Percentiles rank a stretch among this genome's conserved stretches.
phyloP scores from a whole-genome alignment of 768 basidiomycete genomes.

The Auricularia heimuer region DNA sequence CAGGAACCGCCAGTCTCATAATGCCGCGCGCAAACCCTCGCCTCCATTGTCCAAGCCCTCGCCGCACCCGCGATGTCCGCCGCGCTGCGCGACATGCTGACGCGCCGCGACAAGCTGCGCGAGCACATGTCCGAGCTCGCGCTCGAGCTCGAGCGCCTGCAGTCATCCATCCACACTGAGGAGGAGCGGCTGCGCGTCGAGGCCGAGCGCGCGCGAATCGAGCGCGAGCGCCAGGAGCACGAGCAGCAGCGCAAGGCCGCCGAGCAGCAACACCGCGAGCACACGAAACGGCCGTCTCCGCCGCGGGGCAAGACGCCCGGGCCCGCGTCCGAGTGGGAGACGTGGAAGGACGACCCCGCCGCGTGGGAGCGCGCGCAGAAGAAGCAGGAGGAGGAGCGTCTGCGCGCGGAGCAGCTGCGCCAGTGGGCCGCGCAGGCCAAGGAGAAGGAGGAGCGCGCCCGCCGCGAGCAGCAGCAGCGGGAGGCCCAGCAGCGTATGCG shows the following conservation, averaged over 20 bases:
- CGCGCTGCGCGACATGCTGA: background rate
- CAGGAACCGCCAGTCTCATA: background rate
- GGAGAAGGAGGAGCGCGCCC: background rate
- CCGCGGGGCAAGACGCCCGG: background rate
- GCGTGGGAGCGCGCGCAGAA: background rate
- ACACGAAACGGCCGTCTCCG: background rate
- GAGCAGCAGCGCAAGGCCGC: background rate
- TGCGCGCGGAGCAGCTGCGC: background rate
- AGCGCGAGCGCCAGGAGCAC: background rate
- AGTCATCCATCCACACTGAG: background rate
- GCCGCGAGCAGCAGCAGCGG: background rate
- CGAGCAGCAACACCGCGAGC: background rate
- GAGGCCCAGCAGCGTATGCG: background rate
- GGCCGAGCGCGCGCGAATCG: background rate
- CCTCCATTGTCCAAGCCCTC: background rate
- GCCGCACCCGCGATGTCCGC: background rate
- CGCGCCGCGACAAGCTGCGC: background rate
- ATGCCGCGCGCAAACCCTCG: background rate
- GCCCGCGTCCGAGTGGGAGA: constrained; percentile 2
- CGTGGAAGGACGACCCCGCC: background rate
- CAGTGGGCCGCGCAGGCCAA: background rate
- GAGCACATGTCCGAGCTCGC: background rate
- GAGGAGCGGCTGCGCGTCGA: background rate
- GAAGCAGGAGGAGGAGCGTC: background rate
- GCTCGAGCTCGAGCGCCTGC: background rate